These are phyloP conservation scores for Murraya koenigii DNA, from an alignment of 345 rosid species.

Conservation along the genomic window DNA sequence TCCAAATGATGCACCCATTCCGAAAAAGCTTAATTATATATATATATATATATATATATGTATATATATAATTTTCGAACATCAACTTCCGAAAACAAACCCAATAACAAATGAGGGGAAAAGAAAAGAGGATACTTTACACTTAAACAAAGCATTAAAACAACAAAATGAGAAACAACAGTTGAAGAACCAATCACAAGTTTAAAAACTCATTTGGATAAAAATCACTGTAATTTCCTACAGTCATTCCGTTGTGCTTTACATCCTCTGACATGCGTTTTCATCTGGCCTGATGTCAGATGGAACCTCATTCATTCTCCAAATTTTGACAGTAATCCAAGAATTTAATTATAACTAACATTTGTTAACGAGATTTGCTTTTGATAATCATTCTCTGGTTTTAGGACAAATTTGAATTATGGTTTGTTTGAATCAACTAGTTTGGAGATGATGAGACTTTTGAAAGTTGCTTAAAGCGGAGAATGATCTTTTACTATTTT, in stretches of 20 bases:
- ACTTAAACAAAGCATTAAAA: no score
- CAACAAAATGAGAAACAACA: no score
- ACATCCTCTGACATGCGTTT: conserved; percentile 88
- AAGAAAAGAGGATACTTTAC: no score
- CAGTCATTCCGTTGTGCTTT: conserved; percentile 51
- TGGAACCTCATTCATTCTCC: conserved; percentile 64
- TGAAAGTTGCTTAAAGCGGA: neutral
- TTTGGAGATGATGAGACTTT: neutral
- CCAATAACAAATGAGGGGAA: no score
- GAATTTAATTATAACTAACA: conserved; percentile 12
- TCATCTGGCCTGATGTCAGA: conserved; percentile 47
- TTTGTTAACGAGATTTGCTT: conserved; percentile 6
- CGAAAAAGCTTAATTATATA: no score
- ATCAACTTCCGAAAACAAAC: no score
- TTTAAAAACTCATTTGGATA: conserved; percentile 54
- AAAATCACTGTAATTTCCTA: conserved; percentile 54
- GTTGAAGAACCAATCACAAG: conserved; percentile 24
- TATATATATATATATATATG: no score
- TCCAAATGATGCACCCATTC: no score
- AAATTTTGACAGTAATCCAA: conserved; percentile 24
- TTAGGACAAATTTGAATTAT: neutral
- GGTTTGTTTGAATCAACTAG: neutral
- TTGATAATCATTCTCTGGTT: conserved; percentile 16
- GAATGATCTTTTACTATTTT: neutral
- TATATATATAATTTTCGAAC: no score